Evolutionary conservation across 768 basidiomycete species (phyloP), one percentile per base, ranked within the genome.

Genomic region (Kondoa malvinella): DNA sequence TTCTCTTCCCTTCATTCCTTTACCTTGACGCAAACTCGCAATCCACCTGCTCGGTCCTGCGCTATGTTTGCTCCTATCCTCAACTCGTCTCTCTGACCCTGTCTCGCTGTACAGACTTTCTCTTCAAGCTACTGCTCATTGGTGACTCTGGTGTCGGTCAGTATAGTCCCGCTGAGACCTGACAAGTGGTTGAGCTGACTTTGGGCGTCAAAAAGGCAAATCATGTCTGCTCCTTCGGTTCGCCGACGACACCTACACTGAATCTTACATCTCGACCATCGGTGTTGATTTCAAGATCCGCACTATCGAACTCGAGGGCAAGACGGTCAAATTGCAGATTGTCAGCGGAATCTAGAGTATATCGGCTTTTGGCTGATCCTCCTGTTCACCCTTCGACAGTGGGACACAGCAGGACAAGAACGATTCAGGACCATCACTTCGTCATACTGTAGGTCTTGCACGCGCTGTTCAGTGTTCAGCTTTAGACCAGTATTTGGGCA

Each of bases 221-320:
- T 69, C 91, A 92, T 71, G 90, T 92, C 83, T 92, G n/a, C 81
- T 92, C 65, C 83, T 91, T 65, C 87, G 91, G 72, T 99, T 99
- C 84, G 96, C 92, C 77, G 95, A 97, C 81, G 95, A 99, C 79
- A 89, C 92, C 71, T 99, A 92, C 92, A 97, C 95, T 34, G 92
- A 92, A 61, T 92, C 89, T 57, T 97, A 96, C 81, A 97, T 96
- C 79, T 96, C 92, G 67, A 99, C 95, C 67, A 99, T 99, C 78
- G 95, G 94, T 68, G 92, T 96, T 73, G 92, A 95, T 84, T 95
- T 95, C 83, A 94, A 92, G 86, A 97, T 97, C 79, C 86, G 94
- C 34, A 96, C 92, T 64, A 96, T 97, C 77, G 92, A 97, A 78
- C 83, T 97, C 63, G 94, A 97, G 74, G 94, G 94, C 56, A 96